Evolutionary conservation across 495 filamentous ascomycete genomes (phyloP), one percentile per base, ranked within the genome.

Genomic region (Trichoderma orchidacearum): DNA sequence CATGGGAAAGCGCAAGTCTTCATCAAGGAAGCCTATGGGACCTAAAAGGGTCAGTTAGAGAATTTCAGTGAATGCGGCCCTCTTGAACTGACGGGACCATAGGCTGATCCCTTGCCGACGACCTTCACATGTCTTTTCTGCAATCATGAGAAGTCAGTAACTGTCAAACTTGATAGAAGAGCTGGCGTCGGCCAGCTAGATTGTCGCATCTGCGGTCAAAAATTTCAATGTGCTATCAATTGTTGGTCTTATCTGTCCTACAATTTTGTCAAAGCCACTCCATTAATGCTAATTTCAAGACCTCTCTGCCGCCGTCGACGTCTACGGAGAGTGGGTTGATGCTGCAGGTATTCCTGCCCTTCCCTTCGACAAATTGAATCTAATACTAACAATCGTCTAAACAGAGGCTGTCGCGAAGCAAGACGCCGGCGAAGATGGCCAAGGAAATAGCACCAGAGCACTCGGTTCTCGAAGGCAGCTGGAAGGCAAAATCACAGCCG

Each of bases 271-370:
- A 50, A 18, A 50, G 3, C 1, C 31, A 5, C 4, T 51, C 18
- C 61, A 27, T 50, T 50, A 27, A 35, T 13, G 25, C 4, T 11
- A 15, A 38, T 52, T 53, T 53, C 1, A 53, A 95, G 90, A 90
- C 66, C 83, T 97, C 56, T 92, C 89, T 32, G 85, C 86, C 15
- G 78, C 87, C 1, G 89, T 98, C 29, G 93, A 98, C 63, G 92
- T 98, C 15, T 98, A 97, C 66, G 88, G 89, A 30, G 94, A 96
- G 65, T 98, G 93, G 93, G 86, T 98, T 53, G 93, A 98, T 72
- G 93, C 93, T 32, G 96, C 93, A 66, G 92, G 96, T 74, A 80
- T 77, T 18, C 0, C 27, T 4, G 6, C 3, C 7, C 3, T 27
- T 23, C 21, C 15, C 2, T 21, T 27, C 0, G 5, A 12, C 4